Evolutionary conservation across 2,329 filamentous ascomycete genomes (phyloP).

Genomic region (Fusarium sp.): DNA sequence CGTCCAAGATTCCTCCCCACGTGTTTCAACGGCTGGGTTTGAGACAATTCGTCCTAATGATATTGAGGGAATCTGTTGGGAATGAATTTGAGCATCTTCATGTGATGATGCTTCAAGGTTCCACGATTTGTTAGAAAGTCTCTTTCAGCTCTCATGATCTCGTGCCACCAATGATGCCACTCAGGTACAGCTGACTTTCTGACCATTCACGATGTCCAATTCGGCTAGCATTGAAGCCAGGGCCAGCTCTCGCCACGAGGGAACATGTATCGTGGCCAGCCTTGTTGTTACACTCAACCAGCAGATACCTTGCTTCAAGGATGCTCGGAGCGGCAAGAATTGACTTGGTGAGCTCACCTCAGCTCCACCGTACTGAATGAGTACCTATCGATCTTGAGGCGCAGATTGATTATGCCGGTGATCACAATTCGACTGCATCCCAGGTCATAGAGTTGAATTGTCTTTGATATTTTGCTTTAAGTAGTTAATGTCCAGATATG

Average conservation of each 20-base stretch:
- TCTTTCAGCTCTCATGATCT: slow-evolving; percentile 7
- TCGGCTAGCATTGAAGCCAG: not conserved
- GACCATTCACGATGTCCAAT: not conserved
- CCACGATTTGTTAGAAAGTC: not conserved
- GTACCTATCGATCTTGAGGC: not conserved
- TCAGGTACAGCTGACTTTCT: not conserved
- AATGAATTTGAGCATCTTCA: not conserved
- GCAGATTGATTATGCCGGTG: not conserved
- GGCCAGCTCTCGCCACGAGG: not conserved
- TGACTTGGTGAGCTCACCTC: not conserved
- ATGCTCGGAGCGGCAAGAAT: not conserved
- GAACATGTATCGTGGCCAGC: not conserved
- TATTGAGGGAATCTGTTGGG: not conserved
- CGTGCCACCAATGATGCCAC: not conserved
- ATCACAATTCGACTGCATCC: not conserved
- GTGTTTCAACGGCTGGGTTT: slow-evolving; percentile 31
- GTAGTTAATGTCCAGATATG: not conserved
- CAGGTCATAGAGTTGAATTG: not conserved
- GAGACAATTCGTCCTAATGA: not conserved
- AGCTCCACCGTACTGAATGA: not conserved
- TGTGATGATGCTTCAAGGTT: not conserved
- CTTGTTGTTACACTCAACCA: not conserved
- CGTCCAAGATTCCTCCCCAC: slow-evolving; percentile 14
- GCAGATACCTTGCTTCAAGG: not conserved
- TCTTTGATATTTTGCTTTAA: not conserved